Evolutionary conservation across 495 filamentous ascomycete genomes (phyloP), one percentile per base, ranked within the genome.

Genomic region (Daldinia vernicosa): DNA sequence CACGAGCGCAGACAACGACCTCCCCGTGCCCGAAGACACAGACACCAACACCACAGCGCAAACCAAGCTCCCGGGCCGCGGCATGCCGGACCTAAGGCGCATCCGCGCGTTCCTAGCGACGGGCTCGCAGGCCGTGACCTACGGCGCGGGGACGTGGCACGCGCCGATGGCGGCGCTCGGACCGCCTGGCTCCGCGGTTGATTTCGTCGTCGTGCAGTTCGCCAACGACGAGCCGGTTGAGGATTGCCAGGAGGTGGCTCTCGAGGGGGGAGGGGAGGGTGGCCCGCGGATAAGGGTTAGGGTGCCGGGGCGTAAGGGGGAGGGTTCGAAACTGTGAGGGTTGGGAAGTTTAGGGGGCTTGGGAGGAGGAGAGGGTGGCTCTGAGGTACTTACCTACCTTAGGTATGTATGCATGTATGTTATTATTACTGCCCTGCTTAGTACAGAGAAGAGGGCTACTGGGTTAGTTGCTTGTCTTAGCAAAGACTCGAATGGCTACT

Each of bases 101-200:
- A 55, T 95, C 32, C 87, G 83, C 70, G 95, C 93, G 1, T 98
- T 97, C 75, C 75, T 95, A 28, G 95, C 92, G 11, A 86, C 82
- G n/a, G 89, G 90, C 6, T 83, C 87, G 12, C 92, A 96, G 84
- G 94, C 93, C 2, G 92, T 99, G 19, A 97, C 93, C 15, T 99
- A 98, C 80, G 92, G 87, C 12, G 88, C 90, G 15, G 95, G 93
- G 15, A 97, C 93, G 47, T 99, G 96, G 95, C 95, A 99, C 85
- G 94, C 95, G 69, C 95, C 95, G 2, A 98, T 99, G 95, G 93
- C 91, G 15, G 94, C 93, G 51, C 75, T 98, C 22, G 95, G 95
- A 1, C 74, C 81, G 52, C 70, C 83, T 35, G 82, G 87, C 22
- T 86, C 93, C 28, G 90, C 91, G 73, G 30, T 85, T 11, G 82